Evolutionary conservation across 2,329 filamentous ascomycete genomes (phyloP), one percentile per base, ranked within the genome.

Genomic region (Ophiostoma australiae): DNA sequence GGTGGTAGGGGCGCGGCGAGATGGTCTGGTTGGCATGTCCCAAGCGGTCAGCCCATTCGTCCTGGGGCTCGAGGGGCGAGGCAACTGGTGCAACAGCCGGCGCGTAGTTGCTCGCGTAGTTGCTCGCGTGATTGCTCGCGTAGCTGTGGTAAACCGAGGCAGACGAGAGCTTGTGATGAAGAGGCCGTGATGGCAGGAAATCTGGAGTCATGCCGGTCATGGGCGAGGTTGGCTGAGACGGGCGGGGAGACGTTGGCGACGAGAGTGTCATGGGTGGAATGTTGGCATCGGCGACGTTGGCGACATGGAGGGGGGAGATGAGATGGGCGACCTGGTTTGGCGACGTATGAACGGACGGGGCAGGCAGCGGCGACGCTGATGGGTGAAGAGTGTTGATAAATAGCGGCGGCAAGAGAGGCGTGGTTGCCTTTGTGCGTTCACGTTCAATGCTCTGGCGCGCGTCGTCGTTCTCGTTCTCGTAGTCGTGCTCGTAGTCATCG

Each of bases 1-100:
- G 31, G 31, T 87, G 80, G 77, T 97, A 97, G 0, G 94, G 94
- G 78, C 90, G 87, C 0, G 94, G 94, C 31, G 87, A 82, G 75
- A 98, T 96, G 76, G 87, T 94, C 79, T 96, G 97, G 81, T 98
- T 97, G 74, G 94, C 94, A 78, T 98, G 94, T 37, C 94, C 94
- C 17, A 98, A 87, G 71, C 88, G 89, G 77, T 90, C 87, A 0
- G 92, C 90, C 94, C 94, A 97, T 75, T 90, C 88, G 78, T 97
- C 93, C 68, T 89, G 84, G 6, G 89, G 87, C 73, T 67, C 66
- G 4, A 68, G 41, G 11, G 70, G 27, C 8, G 69, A 31, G 27
- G 27, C 3, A 31, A 31, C 27, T 31, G 27, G 27, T 10, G 68
- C 85, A 4, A 39, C 15, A 1, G 65, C 27, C 4, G 85, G 3